Percentiles rank a stretch among this genome's conserved stretches.
These are phyloP conservation scores for Wickerhamomyces sp. DNA, from an alignment of 1,139 yeast species.

Conservation along the genomic window DNA sequence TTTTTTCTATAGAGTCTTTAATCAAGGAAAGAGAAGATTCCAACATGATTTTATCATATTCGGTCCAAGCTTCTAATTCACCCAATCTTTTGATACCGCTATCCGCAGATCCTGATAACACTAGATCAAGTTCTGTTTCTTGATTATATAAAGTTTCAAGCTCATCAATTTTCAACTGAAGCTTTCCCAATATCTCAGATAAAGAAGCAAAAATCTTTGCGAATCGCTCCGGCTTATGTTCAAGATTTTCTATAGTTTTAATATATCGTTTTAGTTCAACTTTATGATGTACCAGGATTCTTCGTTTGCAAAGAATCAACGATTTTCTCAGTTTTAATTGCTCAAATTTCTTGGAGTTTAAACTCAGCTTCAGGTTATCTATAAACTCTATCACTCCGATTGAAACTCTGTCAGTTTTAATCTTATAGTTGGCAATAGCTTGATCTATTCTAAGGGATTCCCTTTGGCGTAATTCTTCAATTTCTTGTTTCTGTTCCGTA, in stretches of 20 bases:
- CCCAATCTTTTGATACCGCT: slow-evolving; percentile 40
- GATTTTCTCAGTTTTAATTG: slow-evolving; percentile 42
- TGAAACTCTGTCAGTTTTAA: slow-evolving; percentile 34
- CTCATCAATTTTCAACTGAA: slow-evolving; percentile 39
- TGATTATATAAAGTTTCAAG: slow-evolving; percentile 47
- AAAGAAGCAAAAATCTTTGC: slow-evolving; percentile 9
- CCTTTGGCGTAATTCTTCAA: slow-evolving; percentile 59
- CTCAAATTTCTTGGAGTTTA: slow-evolving; percentile 40
- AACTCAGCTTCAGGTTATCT: slow-evolving; percentile 33
- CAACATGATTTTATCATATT: slow-evolving; percentile 37
- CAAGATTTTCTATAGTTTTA: slow-evolving; percentile 11
- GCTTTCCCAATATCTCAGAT: slow-evolving; percentile 19
- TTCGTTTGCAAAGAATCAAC: slow-evolving; percentile 50
- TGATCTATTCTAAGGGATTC: slow-evolving; percentile 42
- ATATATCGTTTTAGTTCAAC: slow-evolving; percentile 33
- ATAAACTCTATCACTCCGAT: slow-evolving; percentile 39
- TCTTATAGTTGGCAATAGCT: slow-evolving; percentile 30
- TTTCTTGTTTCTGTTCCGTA: slow-evolving; percentile 75
- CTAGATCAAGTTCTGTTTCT: slow-evolving; percentile 48
- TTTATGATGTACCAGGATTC: slow-evolving; percentile 42
- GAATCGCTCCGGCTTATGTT: slow-evolving; percentile 12
- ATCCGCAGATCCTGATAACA: slow-evolving; percentile 38
- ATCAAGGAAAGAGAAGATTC: slow-evolving; percentile 39
- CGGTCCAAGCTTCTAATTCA: slow-evolving; percentile 55
- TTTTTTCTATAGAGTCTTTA: slow-evolving; percentile 45